Base-by-base conservation (phyloP, 768 basidiomycete genomes). In the Mycena capillaripes region DNA sequence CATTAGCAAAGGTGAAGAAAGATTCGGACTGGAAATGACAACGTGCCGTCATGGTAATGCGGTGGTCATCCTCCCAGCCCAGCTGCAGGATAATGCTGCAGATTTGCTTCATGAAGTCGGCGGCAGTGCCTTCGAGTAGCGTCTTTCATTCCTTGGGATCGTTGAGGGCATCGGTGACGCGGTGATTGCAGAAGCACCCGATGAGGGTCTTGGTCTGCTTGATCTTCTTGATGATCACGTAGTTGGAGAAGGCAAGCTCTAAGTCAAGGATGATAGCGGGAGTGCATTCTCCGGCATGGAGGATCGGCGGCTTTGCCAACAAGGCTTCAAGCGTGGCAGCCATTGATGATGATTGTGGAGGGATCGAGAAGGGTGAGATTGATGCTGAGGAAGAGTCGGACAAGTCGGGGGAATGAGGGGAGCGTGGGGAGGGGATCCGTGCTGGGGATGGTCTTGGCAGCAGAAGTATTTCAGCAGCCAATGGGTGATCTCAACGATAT, bases 121-220 rank as follows among this genome's bases (percentile, higher is more conserved):
- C 3, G n/a, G 32, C 23, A 50, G 40, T 19, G 27, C 48, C 62
- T n/a, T 48, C 25, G 32, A 12, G 17, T 32, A 30, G 34, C n/a
- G n/a, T n/a, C n/a, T n/a, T n/a, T n/a, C n/a, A n/a, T n/a, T n/a
- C n/a, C 23, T 32, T 50, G 7, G 34, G 4, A 4, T 64, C 59
- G 40, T 64, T 52, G 19, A 65, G 52, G 36, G 34, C 19, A 4
- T 36, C 36, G 4, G 48, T 64, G 34, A 64, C 40, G 32, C 62
- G 48, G 50, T 38, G 40, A 32, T 64, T 50, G 3, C 50, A 34
- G 23, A 64, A 64, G 23, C 62, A 64, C 10, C 62, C 50, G 8
- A 64, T 53, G 25, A n/a, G 36, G 23, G 36, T 23, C 16, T 48
- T 34, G 25, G 40, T 50, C 14, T 14, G 12, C 0, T 21, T 8